These are phyloP conservation scores for Fonsecaea nubica DNA, from an alignment of 2,329 filamentous ascomycete species.

Conservation along the genomic window DNA sequence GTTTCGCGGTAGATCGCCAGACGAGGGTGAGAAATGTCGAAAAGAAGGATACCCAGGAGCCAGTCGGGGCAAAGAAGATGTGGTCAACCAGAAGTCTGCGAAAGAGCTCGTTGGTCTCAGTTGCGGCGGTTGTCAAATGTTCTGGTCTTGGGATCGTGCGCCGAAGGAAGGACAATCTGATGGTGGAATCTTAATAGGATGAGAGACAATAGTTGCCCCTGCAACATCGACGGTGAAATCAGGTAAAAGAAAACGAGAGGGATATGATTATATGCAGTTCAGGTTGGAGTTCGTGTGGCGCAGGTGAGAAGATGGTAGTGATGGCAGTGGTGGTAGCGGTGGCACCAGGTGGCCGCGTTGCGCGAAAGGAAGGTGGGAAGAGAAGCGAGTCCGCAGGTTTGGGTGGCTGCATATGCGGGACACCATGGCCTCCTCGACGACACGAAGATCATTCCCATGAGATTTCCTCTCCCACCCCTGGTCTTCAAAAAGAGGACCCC, in stretches of 20 bases:
- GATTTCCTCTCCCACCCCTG: not conserved
- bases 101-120: not conserved
- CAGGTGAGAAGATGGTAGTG: not conserved
- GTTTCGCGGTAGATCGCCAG: not conserved
- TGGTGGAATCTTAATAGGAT: not conserved
- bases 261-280: constrained; percentile 1
- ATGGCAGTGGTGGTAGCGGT: not conserved
- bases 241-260: not conserved
- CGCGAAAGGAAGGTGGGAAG: not conserved
- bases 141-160: not conserved
- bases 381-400: not conserved
- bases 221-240: not conserved
- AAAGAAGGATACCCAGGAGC: not conserved
- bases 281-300: not conserved
- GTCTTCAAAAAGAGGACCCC: not conserved
- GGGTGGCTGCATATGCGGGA: not conserved
- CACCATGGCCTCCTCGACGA: not conserved
- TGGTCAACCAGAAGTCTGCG: not conserved
- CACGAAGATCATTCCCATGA: not conserved
- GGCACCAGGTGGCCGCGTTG: not conserved
- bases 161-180: not conserved
- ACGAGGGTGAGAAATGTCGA: not conserved
- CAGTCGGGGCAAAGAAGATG: not conserved
- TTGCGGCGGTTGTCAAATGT: not conserved
- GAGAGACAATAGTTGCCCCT: not conserved